phyloP scores from a whole-genome alignment of 2,329 filamentous ascomycete species.

The Aspergillus sp. region DNA sequence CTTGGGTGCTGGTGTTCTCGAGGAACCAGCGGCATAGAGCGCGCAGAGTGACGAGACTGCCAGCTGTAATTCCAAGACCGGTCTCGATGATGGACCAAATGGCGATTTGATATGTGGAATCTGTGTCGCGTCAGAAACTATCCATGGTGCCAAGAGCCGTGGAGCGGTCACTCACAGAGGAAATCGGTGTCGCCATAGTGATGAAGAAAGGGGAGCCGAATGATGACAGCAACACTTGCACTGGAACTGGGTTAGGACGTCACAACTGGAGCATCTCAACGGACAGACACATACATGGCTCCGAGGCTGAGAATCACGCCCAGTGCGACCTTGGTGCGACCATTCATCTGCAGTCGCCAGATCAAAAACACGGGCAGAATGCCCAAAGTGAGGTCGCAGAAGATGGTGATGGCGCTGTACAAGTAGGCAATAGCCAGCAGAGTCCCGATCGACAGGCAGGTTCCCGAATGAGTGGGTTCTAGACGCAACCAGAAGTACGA shows the following conservation, averaged over 20 bases:
- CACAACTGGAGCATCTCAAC: background rate
- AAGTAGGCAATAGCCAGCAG: slow-evolving; percentile 56
- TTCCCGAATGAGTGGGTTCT: slow-evolving; percentile 29
- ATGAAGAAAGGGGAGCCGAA: slow-evolving; percentile 23
- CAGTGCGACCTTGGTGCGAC: slow-evolving; percentile 53
- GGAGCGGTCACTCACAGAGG: slow-evolving; percentile 23
- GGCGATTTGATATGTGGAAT: slow-evolving; percentile 47
- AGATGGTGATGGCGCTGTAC: slow-evolving; percentile 48
- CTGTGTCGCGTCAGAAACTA: slow-evolving; percentile 26
- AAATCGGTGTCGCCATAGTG: slow-evolving; percentile 24
- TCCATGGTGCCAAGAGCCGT: rapidly evolving
- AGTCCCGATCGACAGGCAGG: slow-evolving; percentile 46
- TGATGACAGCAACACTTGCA: slow-evolving; percentile 30
- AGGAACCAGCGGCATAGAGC: slow-evolving; percentile 42
- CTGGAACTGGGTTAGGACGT: background rate
- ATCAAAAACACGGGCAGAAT: slow-evolving; percentile 57
- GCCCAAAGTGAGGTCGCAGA: slow-evolving; percentile 51
- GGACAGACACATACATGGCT: slow-evolving; percentile 38
- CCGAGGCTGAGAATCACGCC: slow-evolving; percentile 56
- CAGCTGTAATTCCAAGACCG: slow-evolving; percentile 42
- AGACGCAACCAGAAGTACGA: slow-evolving; percentile 50
- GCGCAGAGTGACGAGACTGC: slow-evolving; percentile 41
- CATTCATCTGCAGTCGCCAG: slow-evolving; percentile 56
- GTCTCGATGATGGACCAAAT: slow-evolving; percentile 40
- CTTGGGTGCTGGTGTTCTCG: background rate